Percentiles rank a stretch among this genome's conserved stretches.
Evolutionary conservation across 2,329 filamentous ascomycete genomes (phyloP).

Genomic region (Aspergillus udagawae): DNA sequence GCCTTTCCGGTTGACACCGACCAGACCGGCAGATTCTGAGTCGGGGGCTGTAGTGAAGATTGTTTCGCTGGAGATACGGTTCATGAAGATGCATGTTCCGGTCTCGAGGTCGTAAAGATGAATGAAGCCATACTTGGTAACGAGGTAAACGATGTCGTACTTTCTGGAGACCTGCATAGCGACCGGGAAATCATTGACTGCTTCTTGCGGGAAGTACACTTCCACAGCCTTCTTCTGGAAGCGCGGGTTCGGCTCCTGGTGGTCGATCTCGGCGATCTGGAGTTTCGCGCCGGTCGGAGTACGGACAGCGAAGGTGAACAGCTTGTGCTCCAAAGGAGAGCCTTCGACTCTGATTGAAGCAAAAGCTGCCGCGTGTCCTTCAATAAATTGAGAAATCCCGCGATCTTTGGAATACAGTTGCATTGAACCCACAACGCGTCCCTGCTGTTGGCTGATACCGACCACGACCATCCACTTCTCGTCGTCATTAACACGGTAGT

Average conservation of each 20-base stretch:
- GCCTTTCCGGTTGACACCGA: slow-evolving; percentile 95
- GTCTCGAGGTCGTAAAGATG: slow-evolving; percentile 97
- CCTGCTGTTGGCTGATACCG: slow-evolving; percentile 89
- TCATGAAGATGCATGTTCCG: slow-evolving; percentile 97
- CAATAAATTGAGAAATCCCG: slow-evolving; percentile 95
- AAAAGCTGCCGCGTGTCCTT: slow-evolving; percentile 94
- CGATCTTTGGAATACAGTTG: slow-evolving; percentile 95
- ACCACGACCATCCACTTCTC: slow-evolving; percentile 99
- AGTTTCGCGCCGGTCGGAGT: slow-evolving; percentile 87
- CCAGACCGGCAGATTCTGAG: slow-evolving; percentile 76
- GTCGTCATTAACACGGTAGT: slow-evolving; percentile 93
- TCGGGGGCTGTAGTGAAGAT: slow-evolving; percentile 94
- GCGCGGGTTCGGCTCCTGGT: slow-evolving; percentile 78
- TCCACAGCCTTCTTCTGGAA: slow-evolving; percentile 97
- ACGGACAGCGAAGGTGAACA: slow-evolving; percentile 95
- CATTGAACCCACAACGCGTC: slow-evolving; percentile 91
- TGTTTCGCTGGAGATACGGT: slow-evolving; percentile 97
- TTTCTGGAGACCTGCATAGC: slow-evolving; percentile 95
- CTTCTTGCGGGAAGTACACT: slow-evolving; percentile 95
- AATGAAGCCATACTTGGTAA: slow-evolving; percentile 99
- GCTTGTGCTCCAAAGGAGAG: slow-evolving; percentile 82
- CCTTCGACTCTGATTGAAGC: slow-evolving; percentile 85
- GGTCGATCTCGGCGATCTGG: slow-evolving; percentile 96
- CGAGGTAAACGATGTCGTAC: slow-evolving; percentile 94
- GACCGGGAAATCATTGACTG: slow-evolving; percentile 94